These are phyloP conservation scores for Pleurotus cornucopiae DNA, from an alignment of 768 basidiomycete species.

Conservation along the genomic window DNA sequence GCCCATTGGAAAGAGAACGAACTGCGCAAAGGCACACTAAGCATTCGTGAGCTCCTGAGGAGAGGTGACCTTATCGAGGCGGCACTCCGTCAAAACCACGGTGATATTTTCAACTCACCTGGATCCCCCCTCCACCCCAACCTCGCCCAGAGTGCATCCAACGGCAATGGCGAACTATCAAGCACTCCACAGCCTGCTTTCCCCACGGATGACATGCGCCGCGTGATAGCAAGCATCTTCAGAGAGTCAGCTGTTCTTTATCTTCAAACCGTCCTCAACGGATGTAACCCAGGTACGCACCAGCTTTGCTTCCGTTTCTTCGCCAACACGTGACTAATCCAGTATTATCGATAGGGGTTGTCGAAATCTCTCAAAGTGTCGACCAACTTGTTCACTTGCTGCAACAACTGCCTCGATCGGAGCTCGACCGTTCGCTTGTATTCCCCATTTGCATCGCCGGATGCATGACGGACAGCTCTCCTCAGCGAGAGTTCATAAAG, in stretches of 20 bases:
- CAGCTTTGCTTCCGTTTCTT: constrained; percentile 3
- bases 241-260: constrained; percentile 64
- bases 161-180: constrained; percentile 19
- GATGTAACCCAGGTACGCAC: constrained; percentile 60
- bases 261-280: constrained; percentile 68
- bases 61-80: constrained; percentile 72
- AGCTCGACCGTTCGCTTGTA: constrained; percentile 61
- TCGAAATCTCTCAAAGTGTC: constrained; percentile 62
- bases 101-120: constrained; percentile 25
- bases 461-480: constrained; percentile 65
- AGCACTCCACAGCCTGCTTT: constrained; percentile 18
- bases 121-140: constrained; percentile 35
- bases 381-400: constrained; percentile 50
- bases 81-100: constrained; percentile 45
- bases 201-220: constrained; percentile 42
- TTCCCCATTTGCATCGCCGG: constrained; percentile 76
- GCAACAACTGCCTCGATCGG: constrained; percentile 49
- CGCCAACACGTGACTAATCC: constrained; percentile 4
- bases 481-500: constrained; percentile 55
- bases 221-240: constrained; percentile 51
- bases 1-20: constrained; percentile 73
- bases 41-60: constrained; percentile 68
- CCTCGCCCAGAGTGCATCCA: constrained; percentile 24
- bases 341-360: constrained; percentile 44
- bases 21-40: constrained; percentile 59